A percentile compares a stretch with the other conserved stretches of the same genome.
phyloP scores from a whole-genome alignment of 768 basidiomycete species.

The Lepiota venenata region DNA sequence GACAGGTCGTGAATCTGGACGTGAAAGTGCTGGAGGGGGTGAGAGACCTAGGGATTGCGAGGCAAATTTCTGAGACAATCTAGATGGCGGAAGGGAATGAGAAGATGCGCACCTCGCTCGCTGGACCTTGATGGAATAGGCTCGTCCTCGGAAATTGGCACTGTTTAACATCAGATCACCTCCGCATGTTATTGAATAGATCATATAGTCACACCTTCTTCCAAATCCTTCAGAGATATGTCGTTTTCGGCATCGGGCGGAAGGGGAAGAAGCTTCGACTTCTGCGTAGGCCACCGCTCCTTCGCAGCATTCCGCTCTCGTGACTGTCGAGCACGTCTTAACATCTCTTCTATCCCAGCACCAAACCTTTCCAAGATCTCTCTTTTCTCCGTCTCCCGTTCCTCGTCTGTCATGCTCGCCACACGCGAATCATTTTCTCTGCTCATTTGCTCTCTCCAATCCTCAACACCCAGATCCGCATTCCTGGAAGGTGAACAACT shows the following conservation, averaged over 20 bases:
- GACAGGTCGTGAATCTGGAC: conserved; percentile 53
- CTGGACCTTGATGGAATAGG: conserved; percentile 1
- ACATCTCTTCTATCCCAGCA: conserved; percentile 53
- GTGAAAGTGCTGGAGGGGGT: conserved; percentile 44
- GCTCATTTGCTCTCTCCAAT: conserved; percentile 57
- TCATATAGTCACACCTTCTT: conserved; percentile 14
- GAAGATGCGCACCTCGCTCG: conserved; percentile 11
- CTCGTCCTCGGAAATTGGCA: conserved; percentile 17
- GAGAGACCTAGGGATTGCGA: conserved; percentile 21
- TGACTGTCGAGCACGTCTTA: conserved; percentile 53
- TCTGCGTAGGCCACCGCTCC: not conserved
- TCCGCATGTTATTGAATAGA: not conserved
- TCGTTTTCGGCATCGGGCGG: not conserved
- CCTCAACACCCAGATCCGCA: conserved; percentile 19
- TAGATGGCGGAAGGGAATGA: not conserved
- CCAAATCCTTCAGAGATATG: conserved; percentile 6
- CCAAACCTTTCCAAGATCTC: conserved; percentile 77
- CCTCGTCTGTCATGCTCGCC: conserved; percentile 65
- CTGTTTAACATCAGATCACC: conserved; percentile 2
- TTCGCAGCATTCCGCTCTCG: conserved; percentile 26
- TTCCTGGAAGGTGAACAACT: not conserved
- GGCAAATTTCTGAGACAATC: not conserved
- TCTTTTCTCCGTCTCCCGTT: conserved; percentile 59
- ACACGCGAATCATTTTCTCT: conserved; percentile 65
- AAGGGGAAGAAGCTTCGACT: not conserved